Percentiles rank a stretch among this genome's conserved stretches.
Conservation (phyloP, 352 stramenopile genomes). For the Halophytophthora batemanensis region DNA sequence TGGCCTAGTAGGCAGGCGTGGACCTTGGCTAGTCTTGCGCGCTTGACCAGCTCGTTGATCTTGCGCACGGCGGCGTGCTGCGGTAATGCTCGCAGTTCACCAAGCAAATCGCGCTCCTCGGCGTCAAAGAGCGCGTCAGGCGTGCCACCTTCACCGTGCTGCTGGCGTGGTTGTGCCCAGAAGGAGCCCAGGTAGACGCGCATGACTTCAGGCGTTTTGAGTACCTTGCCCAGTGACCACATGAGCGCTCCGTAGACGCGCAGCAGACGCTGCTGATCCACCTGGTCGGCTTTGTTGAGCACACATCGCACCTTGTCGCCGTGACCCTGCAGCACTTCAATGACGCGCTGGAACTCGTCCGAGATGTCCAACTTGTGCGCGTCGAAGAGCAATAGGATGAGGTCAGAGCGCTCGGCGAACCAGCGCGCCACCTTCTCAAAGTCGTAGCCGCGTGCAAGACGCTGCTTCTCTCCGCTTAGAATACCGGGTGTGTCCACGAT, state of each 20-base stretch:
- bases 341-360: slow-evolving; percentile 98
- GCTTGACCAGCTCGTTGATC: slow-evolving; percentile 95
- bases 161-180: slow-evolving; percentile 89
- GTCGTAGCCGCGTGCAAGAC: slow-evolving; percentile 96
- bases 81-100: slow-evolving; percentile 93
- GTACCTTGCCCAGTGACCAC: slow-evolving; percentile 98
- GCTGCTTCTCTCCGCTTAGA: slow-evolving; percentile 98
- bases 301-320: slow-evolving; percentile 99
- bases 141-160: slow-evolving; percentile 70
- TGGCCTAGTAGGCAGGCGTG: slow-evolving; percentile 98
- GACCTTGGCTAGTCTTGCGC: slow-evolving; percentile 93
- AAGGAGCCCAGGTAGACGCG: slow-evolving; percentile 98
- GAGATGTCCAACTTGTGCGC: slow-evolving; percentile 99
- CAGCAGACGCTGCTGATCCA: slow-evolving; percentile 97
- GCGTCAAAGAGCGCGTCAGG: slow-evolving; percentile 91
- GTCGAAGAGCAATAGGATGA: slow-evolving; percentile 99
- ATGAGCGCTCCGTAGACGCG: slow-evolving; percentile 97
- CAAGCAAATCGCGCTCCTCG: slow-evolving; percentile 97
- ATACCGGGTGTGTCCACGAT: slow-evolving; percentile 98
- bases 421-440: slow-evolving; percentile 91
- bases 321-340: slow-evolving; percentile 95
- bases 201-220: slow-evolving; percentile 97
- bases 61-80: slow-evolving; percentile 95
- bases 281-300: slow-evolving; percentile 99
- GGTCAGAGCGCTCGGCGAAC: slow-evolving; percentile 96